These are phyloP conservation scores for Globisporangium nodosum DNA, from an alignment of 352 stramenopile genomes.

Conservation along the genomic window DNA sequence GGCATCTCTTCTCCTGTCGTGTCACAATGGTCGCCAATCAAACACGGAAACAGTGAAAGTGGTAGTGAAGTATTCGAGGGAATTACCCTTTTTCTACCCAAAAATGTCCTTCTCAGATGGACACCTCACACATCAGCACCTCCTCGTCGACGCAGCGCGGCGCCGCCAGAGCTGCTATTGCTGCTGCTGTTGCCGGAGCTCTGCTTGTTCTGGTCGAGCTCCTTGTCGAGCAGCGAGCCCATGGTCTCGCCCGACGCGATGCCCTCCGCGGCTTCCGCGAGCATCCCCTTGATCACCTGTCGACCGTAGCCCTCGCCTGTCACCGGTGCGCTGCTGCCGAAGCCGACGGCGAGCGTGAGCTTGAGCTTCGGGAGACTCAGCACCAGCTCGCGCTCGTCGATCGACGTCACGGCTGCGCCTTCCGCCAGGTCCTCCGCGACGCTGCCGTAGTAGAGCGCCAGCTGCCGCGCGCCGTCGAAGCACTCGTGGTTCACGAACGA, in stretches of 20 bases:
- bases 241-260: conserved; percentile 67
- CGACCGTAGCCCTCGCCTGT: conserved; percentile 68
- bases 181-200: neutral
- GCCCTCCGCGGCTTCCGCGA: conserved; percentile 51
- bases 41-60: neutral
- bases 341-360: conserved; percentile 79
- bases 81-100: neutral
- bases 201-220: conserved; percentile 54
- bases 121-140: neutral
- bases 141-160: conserved; percentile 42
- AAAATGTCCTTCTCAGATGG: neutral
- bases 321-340: conserved; percentile 67
- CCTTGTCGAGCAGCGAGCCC: conserved; percentile 65
- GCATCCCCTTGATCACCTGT: conserved; percentile 63
- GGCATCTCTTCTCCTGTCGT: neutral
- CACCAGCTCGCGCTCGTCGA: conserved; percentile 79
- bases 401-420: conserved; percentile 53
- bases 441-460: conserved; percentile 81
- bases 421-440: conserved; percentile 71
- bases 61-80: neutral
- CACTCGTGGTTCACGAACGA: conserved; percentile 69
- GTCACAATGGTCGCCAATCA: neutral
- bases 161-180: conserved; percentile 14
- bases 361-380: conserved; percentile 77
- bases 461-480: conserved; percentile 68